Percentiles rank a stretch among this genome's conserved stretches.
These are phyloP conservation scores for Pleomassaria siparia DNA, from an alignment of 2,329 filamentous ascomycete species.

Conservation along the genomic window DNA sequence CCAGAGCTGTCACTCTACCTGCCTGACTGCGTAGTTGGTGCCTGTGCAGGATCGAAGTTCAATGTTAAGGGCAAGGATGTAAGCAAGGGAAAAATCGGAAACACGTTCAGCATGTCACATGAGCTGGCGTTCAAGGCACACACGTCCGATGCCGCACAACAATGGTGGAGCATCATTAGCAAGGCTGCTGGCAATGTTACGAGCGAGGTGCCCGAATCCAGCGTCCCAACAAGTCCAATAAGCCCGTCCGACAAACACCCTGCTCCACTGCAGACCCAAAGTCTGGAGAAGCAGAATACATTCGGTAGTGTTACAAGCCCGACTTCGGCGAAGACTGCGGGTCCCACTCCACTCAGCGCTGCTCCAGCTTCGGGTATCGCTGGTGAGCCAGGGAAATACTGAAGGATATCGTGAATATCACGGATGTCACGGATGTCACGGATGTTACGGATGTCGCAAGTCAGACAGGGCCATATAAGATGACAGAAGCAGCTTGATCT, in stretches of 20 bases:
- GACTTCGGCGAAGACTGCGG: constrained; percentile 5
- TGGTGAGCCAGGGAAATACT: constrained; percentile 36
- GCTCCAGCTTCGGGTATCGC: constrained; percentile 11
- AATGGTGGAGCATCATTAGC: constrained; percentile 79
- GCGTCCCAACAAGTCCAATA: constrained; percentile 40
- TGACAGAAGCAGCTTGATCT: not conserved
- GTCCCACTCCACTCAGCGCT: constrained; percentile 13
- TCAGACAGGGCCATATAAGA: no score
- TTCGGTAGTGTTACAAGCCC: constrained; percentile 17
- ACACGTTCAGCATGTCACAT: constrained; percentile 75
- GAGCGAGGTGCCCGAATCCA: constrained; percentile 42
- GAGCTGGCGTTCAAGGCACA: constrained; percentile 89
- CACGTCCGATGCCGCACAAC: constrained; percentile 74
- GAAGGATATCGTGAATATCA: not conserved
- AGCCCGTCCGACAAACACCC: constrained; percentile 18
- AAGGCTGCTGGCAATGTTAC: constrained; percentile 52
- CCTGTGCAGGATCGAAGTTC: constrained; percentile 77
- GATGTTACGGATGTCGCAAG: not conserved
- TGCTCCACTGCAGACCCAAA: constrained; percentile 38
- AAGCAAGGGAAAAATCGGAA: constrained; percentile 72
- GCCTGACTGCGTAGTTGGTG: constrained; percentile 81
- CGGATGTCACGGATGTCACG: not conserved
- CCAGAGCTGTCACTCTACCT: constrained; percentile 91
- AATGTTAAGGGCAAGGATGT: constrained; percentile 93
- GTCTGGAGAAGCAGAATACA: constrained; percentile 25